Evolutionary conservation across 768 basidiomycete species (phyloP), one percentile per base, ranked within the genome.

Genomic region (Tulasnella sp.): DNA sequence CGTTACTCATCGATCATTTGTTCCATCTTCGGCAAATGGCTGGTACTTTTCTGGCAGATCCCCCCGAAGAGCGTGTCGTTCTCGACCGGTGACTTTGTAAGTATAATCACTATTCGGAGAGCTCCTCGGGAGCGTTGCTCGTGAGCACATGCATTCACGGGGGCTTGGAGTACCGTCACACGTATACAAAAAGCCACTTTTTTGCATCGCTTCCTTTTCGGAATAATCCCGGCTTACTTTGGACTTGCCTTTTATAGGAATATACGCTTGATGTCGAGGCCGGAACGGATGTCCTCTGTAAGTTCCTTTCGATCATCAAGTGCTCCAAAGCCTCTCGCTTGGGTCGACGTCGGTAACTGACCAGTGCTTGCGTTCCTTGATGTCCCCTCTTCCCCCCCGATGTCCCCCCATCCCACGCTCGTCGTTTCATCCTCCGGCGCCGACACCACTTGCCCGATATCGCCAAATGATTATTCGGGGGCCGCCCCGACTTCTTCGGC

Each of bases 51-150:
- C 36, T 8, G 62, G 36, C 34, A 68, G 62, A 68, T 36, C 62
- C 62, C 62, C 34, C 62, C 62, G 62, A 68, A 68, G 62, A 68
- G 62, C 62, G 62, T 68, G 27, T 68, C 31, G n/a, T 68, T 68
- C 62, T 68, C 62, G 62, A 68, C 62, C 34, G 62, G 62, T 68
- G 62, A 68, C 34, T 68, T 68, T 36, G 62, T 68, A 27, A 68
- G 62, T 68, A 68, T 68, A 68, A 68, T 68, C 62, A 68, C 62
- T 68, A 68, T 68, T 68, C 62, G 62, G 62, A 68, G 52, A 52
- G 24, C 52, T 52, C 52, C 62, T 68, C 31, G 34, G 34, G 62
- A 68, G 27, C 62, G 24, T 52, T n/a, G 48, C 52, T 52, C n/a
- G 52, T n/a, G 52, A 52, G n/a, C 62, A 14, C 62, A 68, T 68